These are phyloP conservation scores for Diaporthe citrichinensis DNA, from an alignment of 2,329 filamentous ascomycete species.

Conservation along the genomic window DNA sequence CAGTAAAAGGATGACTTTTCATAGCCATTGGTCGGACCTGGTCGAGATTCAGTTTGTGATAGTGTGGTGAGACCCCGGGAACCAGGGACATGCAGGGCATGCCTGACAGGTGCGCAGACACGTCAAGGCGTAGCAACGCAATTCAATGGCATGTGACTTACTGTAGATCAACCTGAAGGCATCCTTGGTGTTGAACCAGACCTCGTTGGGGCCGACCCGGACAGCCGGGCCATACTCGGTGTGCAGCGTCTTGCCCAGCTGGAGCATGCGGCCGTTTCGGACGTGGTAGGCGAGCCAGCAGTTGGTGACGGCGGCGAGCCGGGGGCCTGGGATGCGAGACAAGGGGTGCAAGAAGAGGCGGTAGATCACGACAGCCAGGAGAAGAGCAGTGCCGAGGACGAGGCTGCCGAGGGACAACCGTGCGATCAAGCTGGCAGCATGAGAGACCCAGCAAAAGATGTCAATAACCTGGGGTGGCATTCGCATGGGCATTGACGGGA, in stretches of 20 bases:
- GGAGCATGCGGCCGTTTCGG: slow-evolving; percentile 58
- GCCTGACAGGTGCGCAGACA: neutral
- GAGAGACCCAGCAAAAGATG: neutral
- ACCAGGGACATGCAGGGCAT: neutral
- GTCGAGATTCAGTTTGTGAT: neutral
- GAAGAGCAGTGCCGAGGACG: neutral
- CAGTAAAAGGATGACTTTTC: slow-evolving; percentile 68
- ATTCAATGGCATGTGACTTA: slow-evolving; percentile 45
- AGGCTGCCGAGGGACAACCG: neutral
- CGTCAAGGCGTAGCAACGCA: neutral
- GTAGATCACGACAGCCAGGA: slow-evolving; percentile 48
- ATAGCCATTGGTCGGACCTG: slow-evolving; percentile 62
- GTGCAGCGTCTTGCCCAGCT: slow-evolving; percentile 61
- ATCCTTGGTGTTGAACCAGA: slow-evolving; percentile 65
- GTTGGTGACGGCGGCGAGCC: slow-evolving; percentile 61
- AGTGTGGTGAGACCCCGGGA: neutral
- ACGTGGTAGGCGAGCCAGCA: slow-evolving; percentile 64
- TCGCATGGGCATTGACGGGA: neutral
- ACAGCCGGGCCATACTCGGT: slow-evolving; percentile 63
- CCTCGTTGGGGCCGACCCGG: slow-evolving; percentile 67
- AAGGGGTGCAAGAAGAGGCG: slow-evolving; percentile 61
- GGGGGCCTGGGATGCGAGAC: slow-evolving; percentile 61
- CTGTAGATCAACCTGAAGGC: slow-evolving; percentile 65
- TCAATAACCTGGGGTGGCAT: neutral
- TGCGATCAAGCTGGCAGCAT: neutral